Conservation (phyloP, 75 land plant species). For the Pseudotsuga menziesii region DNA sequence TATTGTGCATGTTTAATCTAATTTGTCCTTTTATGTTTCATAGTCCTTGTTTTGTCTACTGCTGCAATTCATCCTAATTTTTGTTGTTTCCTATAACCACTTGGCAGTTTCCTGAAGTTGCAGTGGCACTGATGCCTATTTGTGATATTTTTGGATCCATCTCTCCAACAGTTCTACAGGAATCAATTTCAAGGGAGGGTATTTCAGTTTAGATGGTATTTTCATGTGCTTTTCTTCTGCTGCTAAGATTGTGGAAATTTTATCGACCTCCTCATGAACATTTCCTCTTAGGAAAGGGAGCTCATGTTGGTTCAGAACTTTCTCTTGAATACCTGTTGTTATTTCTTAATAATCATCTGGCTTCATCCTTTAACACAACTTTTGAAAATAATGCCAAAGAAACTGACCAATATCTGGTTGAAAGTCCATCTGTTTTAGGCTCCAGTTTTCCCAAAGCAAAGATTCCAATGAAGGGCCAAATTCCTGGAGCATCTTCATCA, state of each 20-base stretch:
- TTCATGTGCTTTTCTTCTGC: constrained; percentile 60
- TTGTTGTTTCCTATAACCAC: not conserved
- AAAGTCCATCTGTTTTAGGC: constrained; percentile 20
- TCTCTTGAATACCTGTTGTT: constrained; percentile 52
- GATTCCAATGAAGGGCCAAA: not conserved
- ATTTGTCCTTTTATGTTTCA: not conserved
- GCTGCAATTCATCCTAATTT: not conserved
- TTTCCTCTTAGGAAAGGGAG: constrained; percentile 18
- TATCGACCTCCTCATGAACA: constrained; percentile 61
- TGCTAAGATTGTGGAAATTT: constrained; percentile 69
- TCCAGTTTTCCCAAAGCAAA: constrained; percentile 7
- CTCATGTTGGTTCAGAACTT: constrained; percentile 26
- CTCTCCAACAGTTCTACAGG: constrained; percentile 19
- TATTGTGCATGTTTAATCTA: not conserved
- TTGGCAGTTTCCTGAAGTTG: constrained; percentile 61
- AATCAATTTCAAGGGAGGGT: constrained; percentile 24
- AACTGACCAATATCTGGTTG: constrained; percentile 10
- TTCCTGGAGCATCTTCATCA: not conserved
- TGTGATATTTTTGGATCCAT: constrained; percentile 74
- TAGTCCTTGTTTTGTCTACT: not conserved
- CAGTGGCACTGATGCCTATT: constrained; percentile 62
- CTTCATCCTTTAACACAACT: constrained; percentile 13
- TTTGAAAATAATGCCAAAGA: constrained; percentile 10
- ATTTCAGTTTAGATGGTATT: constrained; percentile 45
- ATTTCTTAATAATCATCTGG: constrained; percentile 32